These are phyloP conservation scores for Apium graveolens DNA, from an alignment of 129 eudicot genomes.

Conservation along the genomic window DNA sequence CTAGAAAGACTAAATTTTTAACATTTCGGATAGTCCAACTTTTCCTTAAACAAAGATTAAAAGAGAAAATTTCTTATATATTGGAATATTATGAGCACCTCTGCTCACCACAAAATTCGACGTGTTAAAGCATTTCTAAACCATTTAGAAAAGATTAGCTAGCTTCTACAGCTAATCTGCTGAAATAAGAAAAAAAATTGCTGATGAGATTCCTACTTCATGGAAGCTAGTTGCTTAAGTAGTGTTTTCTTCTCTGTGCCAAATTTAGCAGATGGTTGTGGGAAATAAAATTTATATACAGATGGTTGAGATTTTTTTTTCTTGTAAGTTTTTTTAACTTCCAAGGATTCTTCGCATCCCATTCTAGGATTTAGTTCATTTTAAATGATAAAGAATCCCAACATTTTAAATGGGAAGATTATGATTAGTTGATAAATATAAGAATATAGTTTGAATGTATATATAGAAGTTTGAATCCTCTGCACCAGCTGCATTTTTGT, in stretches of 20 bases:
- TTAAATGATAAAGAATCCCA: no score
- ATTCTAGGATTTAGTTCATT: neutral
- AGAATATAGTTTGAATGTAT: neutral
- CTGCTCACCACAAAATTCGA: neutral
- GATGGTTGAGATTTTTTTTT: neutral
- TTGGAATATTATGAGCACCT: neutral
- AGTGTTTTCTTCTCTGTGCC: neutral
- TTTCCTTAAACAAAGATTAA: neutral
- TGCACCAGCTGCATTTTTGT: neutral
- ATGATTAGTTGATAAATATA: neutral
- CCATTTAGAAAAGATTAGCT: neutral
- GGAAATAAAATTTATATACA: no score
- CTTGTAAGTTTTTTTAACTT: neutral
- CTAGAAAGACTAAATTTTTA: neutral
- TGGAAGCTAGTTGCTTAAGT: neutral
- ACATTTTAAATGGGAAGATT: neutral
- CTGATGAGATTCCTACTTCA: neutral
- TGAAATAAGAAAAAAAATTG: neutral
- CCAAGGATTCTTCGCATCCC: neutral
- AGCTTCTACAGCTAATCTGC: neutral
- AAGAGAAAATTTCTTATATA: neutral
- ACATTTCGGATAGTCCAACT: neutral
- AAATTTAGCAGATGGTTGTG: neutral
- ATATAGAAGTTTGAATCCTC: neutral
- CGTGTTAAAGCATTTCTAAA: neutral